Evolutionary conservation across 305 asterid species (phyloP).

Genomic region (Fraxinus greggii): DNA sequence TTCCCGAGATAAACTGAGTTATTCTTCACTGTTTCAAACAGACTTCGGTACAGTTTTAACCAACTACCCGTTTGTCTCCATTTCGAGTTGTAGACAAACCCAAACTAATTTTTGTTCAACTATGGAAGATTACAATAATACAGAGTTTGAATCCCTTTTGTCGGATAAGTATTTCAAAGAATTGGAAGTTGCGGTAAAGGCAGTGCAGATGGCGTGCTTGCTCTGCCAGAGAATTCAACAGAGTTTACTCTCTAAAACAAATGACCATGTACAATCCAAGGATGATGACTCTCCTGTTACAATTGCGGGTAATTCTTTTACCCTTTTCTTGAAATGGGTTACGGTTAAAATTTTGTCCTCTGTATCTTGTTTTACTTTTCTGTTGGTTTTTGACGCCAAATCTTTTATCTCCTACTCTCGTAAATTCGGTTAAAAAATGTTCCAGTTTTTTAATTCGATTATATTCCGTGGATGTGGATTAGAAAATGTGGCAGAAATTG

Average conservation of each 20-base stretch:
- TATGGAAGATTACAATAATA: slow-evolving; percentile 31
- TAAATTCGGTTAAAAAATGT: not conserved
- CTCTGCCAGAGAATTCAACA: slow-evolving; percentile 63
- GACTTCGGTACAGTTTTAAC: slow-evolving; percentile 7
- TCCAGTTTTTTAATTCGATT: not conserved
- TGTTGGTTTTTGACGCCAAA: not conserved
- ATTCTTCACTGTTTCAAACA: not conserved
- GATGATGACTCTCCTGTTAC: slow-evolving; percentile 75
- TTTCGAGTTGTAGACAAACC: slow-evolving; percentile 19
- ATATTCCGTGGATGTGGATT: not conserved
- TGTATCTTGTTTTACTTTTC: not conserved
- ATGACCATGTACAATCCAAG: slow-evolving; percentile 52
- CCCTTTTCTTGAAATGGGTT: not conserved
- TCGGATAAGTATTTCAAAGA: slow-evolving; percentile 38
- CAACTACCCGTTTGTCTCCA: slow-evolving; percentile 17
- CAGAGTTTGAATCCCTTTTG: slow-evolving; percentile 26
- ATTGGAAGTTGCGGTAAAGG: slow-evolving; percentile 71
- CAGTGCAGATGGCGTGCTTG: slow-evolving; percentile 77
- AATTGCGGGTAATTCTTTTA: slow-evolving; percentile 57
- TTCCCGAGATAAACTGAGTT: not conserved
- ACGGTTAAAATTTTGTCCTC: not conserved
- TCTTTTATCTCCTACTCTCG: not conserved
- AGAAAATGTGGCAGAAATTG: not conserved
- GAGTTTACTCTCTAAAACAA: slow-evolving; percentile 34
- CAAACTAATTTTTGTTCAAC: slow-evolving; percentile 25